These are phyloP conservation scores for Linnemannia exigua DNA, from an alignment of 192 early-diverging fungal genomes.

Conservation along the genomic window DNA sequence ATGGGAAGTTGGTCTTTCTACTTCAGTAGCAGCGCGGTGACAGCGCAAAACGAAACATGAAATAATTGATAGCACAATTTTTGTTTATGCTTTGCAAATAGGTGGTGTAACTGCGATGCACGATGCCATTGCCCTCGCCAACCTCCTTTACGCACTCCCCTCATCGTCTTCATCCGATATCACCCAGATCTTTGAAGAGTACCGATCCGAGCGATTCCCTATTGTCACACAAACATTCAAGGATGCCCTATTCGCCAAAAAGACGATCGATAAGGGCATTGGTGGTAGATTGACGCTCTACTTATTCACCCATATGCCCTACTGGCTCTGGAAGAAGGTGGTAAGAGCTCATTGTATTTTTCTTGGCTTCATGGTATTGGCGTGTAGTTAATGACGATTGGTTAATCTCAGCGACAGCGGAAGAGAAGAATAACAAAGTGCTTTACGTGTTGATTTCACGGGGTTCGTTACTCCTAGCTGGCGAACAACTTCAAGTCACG, in stretches of 20 bases:
- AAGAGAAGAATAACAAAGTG: no score
- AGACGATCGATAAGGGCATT: neutral
- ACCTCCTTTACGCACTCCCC: neutral
- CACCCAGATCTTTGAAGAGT: neutral
- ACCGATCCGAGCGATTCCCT: neutral
- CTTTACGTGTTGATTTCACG: no score
- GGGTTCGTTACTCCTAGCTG: no score
- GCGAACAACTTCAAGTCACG: neutral
- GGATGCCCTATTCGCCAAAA: neutral
- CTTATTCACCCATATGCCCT: neutral
- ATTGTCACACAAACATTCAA: neutral
- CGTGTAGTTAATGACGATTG: no score
- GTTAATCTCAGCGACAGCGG: no score
- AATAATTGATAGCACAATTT: neutral
- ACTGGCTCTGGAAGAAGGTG: neutral
- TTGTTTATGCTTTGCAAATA: neutral
- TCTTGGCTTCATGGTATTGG: no score
- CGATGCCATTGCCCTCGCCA: neutral
- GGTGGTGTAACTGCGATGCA: neutral
- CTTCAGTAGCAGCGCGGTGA: no score
- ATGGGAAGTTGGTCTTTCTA: neutral
- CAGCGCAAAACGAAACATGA: no score
- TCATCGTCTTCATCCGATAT: neutral
- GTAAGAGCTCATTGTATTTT: no score
- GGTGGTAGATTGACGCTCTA: neutral